Evolutionary conservation across 2,329 filamentous ascomycete species (phyloP).

Genomic region (Didymella sp.): DNA sequence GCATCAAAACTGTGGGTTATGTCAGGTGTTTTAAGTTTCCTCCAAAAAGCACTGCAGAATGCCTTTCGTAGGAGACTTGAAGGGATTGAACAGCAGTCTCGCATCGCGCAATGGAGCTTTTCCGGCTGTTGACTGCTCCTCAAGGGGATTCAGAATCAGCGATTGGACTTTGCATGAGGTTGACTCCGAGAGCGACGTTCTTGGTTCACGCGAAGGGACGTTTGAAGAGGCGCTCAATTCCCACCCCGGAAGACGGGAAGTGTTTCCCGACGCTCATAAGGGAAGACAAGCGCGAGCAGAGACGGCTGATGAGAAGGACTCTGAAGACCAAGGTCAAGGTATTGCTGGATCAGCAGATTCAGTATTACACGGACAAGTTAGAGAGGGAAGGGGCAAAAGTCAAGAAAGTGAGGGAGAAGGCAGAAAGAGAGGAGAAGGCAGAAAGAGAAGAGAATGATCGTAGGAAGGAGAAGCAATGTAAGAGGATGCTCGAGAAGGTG

Average conservation of each 20-base stretch:
- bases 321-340: background rate
- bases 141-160: background rate
- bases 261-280: background rate
- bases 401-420: background rate
- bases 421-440: background rate
- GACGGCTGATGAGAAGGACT: background rate
- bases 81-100: background rate
- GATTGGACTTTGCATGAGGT: background rate
- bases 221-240: background rate
- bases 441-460: background rate
- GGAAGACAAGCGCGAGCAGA: background rate
- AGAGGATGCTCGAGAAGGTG: background rate
- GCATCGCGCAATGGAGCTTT: background rate
- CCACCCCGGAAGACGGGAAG: background rate
- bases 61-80: background rate
- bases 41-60: background rate
- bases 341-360: background rate
- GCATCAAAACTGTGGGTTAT: background rate
- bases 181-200: background rate
- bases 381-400: background rate
- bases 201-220: background rate
- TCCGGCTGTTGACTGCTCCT: background rate
- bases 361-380: background rate
- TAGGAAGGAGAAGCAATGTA: background rate
- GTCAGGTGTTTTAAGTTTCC: no score